Evolutionary conservation across 108 stramenopile genomes (phyloP).

Genomic region (Pseudonitzschia multiseries): DNA sequence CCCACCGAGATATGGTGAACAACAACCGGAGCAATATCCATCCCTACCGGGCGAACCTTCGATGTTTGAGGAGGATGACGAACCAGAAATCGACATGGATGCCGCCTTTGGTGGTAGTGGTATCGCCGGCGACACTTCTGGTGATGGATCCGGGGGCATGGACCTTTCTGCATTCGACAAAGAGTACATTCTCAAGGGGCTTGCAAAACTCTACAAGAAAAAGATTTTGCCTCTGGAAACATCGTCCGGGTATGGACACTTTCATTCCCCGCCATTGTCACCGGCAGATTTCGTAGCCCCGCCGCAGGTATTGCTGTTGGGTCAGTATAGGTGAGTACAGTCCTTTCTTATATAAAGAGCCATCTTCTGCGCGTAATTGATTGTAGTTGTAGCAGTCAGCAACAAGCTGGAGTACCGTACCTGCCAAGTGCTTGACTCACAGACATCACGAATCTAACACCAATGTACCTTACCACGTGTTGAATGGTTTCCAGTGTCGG

Average conservation of each 20-base stretch:
- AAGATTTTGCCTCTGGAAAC: constrained; percentile 87
- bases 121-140: constrained; percentile 2
- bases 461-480: background rate
- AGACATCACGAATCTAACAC: background rate
- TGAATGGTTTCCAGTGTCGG: constrained; percentile 66
- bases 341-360: background rate
- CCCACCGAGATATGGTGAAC: constrained; percentile 6
- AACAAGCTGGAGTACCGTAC: background rate
- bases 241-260: constrained; percentile 90
- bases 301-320: constrained; percentile 94
- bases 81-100: constrained; percentile 11
- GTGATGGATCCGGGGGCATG: constrained; percentile 33
- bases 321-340: constrained; percentile 85
- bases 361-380: background rate
- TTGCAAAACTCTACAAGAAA: constrained; percentile 78
- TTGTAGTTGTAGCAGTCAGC: background rate
- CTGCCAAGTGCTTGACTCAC: background rate
- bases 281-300: constrained; percentile 97
- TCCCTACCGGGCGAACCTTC: constrained; percentile 17
- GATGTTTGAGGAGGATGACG: constrained; percentile 24
- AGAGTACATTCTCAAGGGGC: constrained; percentile 77
- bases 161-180: constrained; percentile 83
- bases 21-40: constrained; percentile 6
- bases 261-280: constrained; percentile 95
- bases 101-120: constrained; percentile 8